Base-by-base conservation (phyloP, 164 flowering plant species). In the Amborella trichopoda region DNA sequence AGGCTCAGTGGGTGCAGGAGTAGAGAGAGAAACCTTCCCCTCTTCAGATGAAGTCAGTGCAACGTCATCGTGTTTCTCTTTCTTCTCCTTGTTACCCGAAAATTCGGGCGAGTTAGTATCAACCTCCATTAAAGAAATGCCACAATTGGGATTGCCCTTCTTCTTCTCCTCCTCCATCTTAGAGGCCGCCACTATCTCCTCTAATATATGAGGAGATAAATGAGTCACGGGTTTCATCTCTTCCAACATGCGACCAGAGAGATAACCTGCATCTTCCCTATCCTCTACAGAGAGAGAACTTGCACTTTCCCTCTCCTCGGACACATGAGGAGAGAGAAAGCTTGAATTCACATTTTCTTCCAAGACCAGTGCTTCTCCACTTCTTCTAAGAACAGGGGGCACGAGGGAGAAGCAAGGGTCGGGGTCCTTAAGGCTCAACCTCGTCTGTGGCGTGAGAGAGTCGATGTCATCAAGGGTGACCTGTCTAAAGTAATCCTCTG, bases 401-500 rank as follows among this genome's bases (percentile, higher is more conserved):
- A n/a, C n/a, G n/a, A n/a, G n/a, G n/a, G n/a, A n/a, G n/a, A n/a
- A n/a, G n/a, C n/a, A n/a, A n/a, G n/a, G n/a, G n/a, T n/a, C n/a
- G n/a, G n/a, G n/a, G n/a, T n/a, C n/a, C 53, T 27, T 38, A n/a
- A n/a, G n/a, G 25, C 44, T 34, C 53, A 12, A 23, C 40, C 40
- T 36, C 27, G 41, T 3, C 18, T 16, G 16, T 6, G 20, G 41
- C 41, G 16, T 6, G n/a, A 88, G 59, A 40, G 50, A 49, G 51
- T 78, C 87, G 17, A 93, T 58, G 53, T 93, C 99, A 0, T 44
- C 49, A 53, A 73, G 56, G 16, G 62, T 60, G 55, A 93, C 39
- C 39, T 63, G 75, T 23, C 94, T 69, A 45, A 93, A 93, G 52
- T 76, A 88, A 2, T 75, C 95, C 61, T 85, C 94, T 0, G 71